A percentile compares a stretch with the other conserved stretches of the same genome.
These are phyloP conservation scores for Boletus smithii DNA, from an alignment of 1,284 basidiomycete species.

Conservation along the genomic window DNA sequence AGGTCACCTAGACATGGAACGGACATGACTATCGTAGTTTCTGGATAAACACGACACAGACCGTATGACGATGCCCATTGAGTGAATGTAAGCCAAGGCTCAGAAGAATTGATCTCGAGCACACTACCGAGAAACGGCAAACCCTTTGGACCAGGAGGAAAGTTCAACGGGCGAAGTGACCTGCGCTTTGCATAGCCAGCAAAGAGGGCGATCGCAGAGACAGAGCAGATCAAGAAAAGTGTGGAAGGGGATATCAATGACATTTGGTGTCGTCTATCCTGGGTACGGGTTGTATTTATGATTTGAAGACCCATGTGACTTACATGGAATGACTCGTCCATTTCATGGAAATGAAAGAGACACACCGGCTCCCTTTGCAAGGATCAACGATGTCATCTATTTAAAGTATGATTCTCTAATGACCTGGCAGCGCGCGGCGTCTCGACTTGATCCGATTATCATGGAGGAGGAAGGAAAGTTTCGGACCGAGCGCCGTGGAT, in stretches of 20 bases:
- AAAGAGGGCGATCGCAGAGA: conserved; percentile 11
- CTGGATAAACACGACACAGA: conserved; percentile 12
- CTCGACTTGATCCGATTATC: too few species aligned
- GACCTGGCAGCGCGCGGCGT: too few species aligned
- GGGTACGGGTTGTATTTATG: too few species aligned
- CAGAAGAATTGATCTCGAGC: conserved; percentile 23
- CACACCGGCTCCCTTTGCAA: too few species aligned
- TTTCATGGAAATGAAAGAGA: conserved; percentile 12
- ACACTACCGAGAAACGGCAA: conserved; percentile 31
- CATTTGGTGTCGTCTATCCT: conserved; percentile 5
- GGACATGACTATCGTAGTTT: conserved; percentile 3
- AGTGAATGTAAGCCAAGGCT: conserved; percentile 33
- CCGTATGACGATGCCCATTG: conserved; percentile 30
- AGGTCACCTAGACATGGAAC: conserved; percentile 21
- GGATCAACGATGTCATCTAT: too few species aligned
- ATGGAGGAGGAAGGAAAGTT: too few species aligned
- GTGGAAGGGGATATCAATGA: conserved; percentile 6
- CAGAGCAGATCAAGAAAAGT: conserved; percentile 7
- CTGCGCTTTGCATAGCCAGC: conserved; percentile 13
- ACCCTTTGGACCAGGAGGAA: conserved; percentile 32
- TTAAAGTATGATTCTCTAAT: too few species aligned
- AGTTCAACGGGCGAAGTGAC: neutral
- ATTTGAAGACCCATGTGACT: too few species aligned
- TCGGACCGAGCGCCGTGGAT: too few species aligned
- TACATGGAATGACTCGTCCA: conserved; percentile 7